Conservation (phyloP, 148 eudicot genomes). For the Linanthus parryae region DNA sequence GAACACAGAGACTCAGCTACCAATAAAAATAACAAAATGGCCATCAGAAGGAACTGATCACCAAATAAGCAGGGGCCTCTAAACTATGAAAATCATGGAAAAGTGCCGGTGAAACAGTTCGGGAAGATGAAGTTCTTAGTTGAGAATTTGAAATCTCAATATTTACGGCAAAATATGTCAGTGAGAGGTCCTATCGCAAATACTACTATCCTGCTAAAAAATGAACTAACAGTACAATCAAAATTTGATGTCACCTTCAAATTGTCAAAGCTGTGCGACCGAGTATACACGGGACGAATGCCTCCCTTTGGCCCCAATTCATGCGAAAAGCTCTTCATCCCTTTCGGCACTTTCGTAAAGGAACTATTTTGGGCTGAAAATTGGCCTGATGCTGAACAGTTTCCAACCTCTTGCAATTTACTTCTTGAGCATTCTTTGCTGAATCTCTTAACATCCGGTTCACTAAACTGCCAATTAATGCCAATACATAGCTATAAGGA, state of each 20-base stretch:
- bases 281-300: slow-evolving; percentile 33
- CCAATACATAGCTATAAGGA: slow-evolving; percentile 1
- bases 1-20: too few relatives aligned
- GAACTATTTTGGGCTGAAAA: slow-evolving; percentile 17
- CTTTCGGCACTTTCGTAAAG: slow-evolving; percentile 28
- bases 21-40: too few relatives aligned
- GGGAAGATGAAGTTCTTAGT: too few relatives aligned
- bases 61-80: too few relatives aligned
- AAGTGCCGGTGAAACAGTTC: too few relatives aligned
- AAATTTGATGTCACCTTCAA: slow-evolving; percentile 34
- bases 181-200: too few relatives aligned
- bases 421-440: slow-evolving; percentile 28
- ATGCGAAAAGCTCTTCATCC: slow-evolving; percentile 54
- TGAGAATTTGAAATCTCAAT: too few relatives aligned
- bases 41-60: too few relatives aligned
- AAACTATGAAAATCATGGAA: too few relatives aligned
- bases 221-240: neutral
- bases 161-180: too few relatives aligned
- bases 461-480: slow-evolving; percentile 21
- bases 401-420: slow-evolving; percentile 24
- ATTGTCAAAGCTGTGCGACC: slow-evolving; percentile 51
- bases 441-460: slow-evolving; percentile 18
- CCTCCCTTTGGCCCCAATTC: slow-evolving; percentile 59
- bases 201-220: neutral
- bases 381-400: slow-evolving; percentile 16